Evolutionary conservation across 805 yeast genomes (phyloP).

Genomic region (Myxozyma neotropica): DNA sequence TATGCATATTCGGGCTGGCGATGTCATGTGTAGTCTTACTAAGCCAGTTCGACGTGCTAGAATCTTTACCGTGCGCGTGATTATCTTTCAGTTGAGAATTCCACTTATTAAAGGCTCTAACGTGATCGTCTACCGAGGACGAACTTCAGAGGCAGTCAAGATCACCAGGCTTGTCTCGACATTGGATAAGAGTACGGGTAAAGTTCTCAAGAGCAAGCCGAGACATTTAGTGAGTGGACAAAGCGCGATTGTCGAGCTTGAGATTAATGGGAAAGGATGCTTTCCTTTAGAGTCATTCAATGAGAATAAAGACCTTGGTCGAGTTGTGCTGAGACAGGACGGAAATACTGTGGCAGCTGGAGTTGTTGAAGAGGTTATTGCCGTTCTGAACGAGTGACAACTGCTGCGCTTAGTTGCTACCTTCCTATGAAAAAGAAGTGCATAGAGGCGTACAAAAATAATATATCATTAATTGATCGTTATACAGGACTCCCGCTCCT

Average conservation of each 20-base stretch:
- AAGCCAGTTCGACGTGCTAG: conserved; percentile 51
- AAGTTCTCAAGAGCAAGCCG: conserved; percentile 46
- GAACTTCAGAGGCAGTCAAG: conserved; percentile 70
- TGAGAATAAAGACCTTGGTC: conserved; percentile 57
- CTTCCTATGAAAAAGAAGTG: too few species aligned
- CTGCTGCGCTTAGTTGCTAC: neutral
- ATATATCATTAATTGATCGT: too few species aligned
- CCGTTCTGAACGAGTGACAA: neutral
- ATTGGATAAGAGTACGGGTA: conserved; percentile 42
- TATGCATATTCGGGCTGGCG: conserved; percentile 63
- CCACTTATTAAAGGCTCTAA: conserved; percentile 83
- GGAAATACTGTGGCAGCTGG: conserved; percentile 75
- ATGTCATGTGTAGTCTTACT: conserved; percentile 58
- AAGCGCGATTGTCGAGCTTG: conserved; percentile 60
- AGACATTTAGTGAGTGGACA: conserved; percentile 65
- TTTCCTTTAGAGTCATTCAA: conserved; percentile 57
- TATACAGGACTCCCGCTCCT: too few species aligned
- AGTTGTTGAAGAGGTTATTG: conserved; percentile 25
- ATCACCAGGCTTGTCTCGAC: conserved; percentile 51
- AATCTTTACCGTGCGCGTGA: conserved; percentile 57
- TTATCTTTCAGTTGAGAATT: conserved; percentile 65
- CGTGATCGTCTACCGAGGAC: conserved; percentile 74
- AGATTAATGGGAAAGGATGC: conserved; percentile 49
- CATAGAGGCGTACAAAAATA: too few species aligned
- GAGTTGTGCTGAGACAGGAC: conserved; percentile 69